A percentile compares a stretch with the other conserved stretches of the same genome.
Conservation (phyloP, 495 filamentous ascomycete genomes). For the Hyphodiscus hymeniophilus region DNA sequence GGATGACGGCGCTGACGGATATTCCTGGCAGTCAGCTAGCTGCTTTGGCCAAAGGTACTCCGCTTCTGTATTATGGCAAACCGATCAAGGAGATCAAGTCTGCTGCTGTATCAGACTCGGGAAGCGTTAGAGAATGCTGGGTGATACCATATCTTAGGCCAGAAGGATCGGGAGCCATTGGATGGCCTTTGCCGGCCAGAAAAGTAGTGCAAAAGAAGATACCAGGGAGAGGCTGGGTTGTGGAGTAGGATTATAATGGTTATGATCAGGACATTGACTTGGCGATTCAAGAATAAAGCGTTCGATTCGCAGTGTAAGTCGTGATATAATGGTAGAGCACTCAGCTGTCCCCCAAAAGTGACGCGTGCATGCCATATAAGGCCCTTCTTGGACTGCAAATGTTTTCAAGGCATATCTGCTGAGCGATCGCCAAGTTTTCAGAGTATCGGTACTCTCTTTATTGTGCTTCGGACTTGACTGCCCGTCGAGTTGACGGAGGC, state of each 20-base stretch:
- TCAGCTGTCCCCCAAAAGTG: too few species aligned
- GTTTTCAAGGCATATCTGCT: too few species aligned
- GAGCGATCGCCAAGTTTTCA: too few species aligned
- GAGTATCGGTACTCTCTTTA: too few species aligned
- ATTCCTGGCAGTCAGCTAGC: slow-evolving; percentile 70
- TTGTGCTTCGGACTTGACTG: too few species aligned
- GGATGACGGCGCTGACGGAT: slow-evolving; percentile 82
- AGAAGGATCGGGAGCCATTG: slow-evolving; percentile 48
- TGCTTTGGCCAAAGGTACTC: slow-evolving; percentile 74
- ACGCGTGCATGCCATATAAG: too few species aligned
- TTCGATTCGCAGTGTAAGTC: too few species aligned
- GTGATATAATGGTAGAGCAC: too few species aligned
- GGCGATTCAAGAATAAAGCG: too few species aligned
- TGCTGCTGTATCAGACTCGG: slow-evolving; percentile 34
- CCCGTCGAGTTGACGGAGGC: too few species aligned
- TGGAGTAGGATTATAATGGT: slow-evolving; percentile 40
- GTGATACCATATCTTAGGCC: slow-evolving; percentile 69
- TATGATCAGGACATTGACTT: too few species aligned
- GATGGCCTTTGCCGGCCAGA: slow-evolving; percentile 77
- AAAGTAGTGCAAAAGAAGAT: slow-evolving; percentile 77
- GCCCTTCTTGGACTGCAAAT: too few species aligned
- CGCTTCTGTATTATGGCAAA: slow-evolving; percentile 78
- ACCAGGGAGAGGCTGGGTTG: slow-evolving; percentile 65
- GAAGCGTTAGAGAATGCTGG: slow-evolving; percentile 63
- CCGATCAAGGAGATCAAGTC: slow-evolving; percentile 70